Base-by-base conservation (phyloP, 1,139 yeast genomes). In the Tardiomyces depauwii region DNA sequence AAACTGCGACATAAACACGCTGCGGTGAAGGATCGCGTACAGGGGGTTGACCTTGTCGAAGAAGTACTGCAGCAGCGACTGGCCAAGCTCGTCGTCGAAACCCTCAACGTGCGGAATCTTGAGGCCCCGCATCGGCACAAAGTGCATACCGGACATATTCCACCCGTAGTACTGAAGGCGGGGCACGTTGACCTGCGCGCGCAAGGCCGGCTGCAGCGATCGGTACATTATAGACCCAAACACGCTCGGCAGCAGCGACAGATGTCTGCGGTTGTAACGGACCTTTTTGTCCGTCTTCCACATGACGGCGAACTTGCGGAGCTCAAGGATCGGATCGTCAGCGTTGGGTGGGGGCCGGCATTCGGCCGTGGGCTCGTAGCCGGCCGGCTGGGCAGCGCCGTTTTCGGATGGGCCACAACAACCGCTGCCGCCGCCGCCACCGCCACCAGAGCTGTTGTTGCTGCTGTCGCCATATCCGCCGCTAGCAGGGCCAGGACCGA, bases 151-250 rank as follows among this genome's bases (percentile, higher is more conserved):
- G 36, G 76, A 69, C 75, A 78, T 66, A 57, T 80, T 80, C 84
- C 84, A 80, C 14, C 82, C 84, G 55, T 77, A 80, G 51, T 70
- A 74, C 56, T 80, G 85, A 18, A 70, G 64, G 48, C 85, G 61
- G 2, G 86, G 86, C 12, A 75, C 55, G 3, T 65, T 58, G 5
- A 78, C 71, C 39, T 65, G 59, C 36, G 61, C 55, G 45, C 66
- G 63, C 53, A 67, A 62, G 21, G 70, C 70, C 5, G 65, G 67
- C 9, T 72, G 60, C 32, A 79, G 60, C 32, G 65, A 57, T 6
- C 63, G 51, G 53, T 68, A 67, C 50, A 74, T 55, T 19, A 67
- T 60, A 18, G 60, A 53, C 36, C 78, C 77, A 41, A 78, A 60
- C 42, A 71, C 73, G 28, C 65, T 65, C 2, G 77, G 68, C 30